Conservation (phyloP, 2,329 filamentous ascomycete genomes). For the Nigrospora osmanthi region DNA sequence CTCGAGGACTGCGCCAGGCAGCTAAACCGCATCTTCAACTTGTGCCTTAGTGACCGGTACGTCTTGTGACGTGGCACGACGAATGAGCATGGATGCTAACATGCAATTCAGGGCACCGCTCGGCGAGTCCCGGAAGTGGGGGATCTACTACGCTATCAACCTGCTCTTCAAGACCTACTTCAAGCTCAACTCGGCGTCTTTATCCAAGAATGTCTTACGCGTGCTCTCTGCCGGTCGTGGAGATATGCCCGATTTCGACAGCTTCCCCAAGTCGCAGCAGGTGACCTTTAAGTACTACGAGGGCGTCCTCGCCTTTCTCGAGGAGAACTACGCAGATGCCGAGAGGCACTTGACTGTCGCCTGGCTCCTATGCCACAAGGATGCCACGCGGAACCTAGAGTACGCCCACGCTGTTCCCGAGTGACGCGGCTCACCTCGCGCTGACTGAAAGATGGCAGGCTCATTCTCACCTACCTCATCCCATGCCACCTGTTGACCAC, state of each 20-base stretch:
- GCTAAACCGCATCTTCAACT: conserved; percentile 84
- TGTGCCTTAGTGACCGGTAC: conserved; percentile 85
- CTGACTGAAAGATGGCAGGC: conserved; percentile 36
- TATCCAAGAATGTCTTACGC: conserved; percentile 84
- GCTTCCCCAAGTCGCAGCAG: conserved; percentile 82
- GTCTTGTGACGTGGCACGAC: conserved; percentile 11
- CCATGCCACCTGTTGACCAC: conserved; percentile 86
- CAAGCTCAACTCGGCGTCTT: conserved; percentile 80
- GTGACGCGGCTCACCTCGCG: neutral
- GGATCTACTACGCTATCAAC: conserved; percentile 90
- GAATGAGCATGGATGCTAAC: conserved; percentile 6
- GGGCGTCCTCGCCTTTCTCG: conserved; percentile 86
- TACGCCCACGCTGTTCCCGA: conserved; percentile 29
- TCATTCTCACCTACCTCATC: conserved; percentile 91
- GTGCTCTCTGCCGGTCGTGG: conserved; percentile 68
- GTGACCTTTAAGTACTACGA: conserved; percentile 97
- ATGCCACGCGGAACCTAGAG: conserved; percentile 72
- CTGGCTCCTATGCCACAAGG: conserved; percentile 71
- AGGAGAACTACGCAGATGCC: conserved; percentile 84
- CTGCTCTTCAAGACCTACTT: conserved; percentile 98
- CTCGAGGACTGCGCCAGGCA: conserved; percentile 86
- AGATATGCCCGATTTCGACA: conserved; percentile 73
- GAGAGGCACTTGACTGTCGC: conserved; percentile 75
- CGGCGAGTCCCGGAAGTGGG: conserved; percentile 94
- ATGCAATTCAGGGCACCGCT: conserved; percentile 57